Evolutionary conservation across 495 filamentous ascomycete species (phyloP), one percentile per base, ranked within the genome.

Genomic region (Penicillium canescens): DNA sequence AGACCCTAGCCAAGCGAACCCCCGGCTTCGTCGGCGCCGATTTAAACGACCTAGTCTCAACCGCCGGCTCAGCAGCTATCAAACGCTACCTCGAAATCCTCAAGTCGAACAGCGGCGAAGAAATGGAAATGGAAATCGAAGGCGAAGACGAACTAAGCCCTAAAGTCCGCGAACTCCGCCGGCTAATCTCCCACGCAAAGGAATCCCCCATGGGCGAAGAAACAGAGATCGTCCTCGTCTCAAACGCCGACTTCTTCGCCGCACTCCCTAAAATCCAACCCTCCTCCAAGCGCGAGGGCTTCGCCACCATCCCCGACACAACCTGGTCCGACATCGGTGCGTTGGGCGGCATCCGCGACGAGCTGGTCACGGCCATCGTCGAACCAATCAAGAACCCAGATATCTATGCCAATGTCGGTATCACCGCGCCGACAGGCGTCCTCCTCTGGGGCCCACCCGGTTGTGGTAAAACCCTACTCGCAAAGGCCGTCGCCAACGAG

Each of bases 1-100:
- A 78, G 46, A 73, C 78, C n/a, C 76, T 98, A 8, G 93, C 94
- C 8, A 96, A 92, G 68, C 78, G 85, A 62, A 98, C 94, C 0
- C 90, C 95, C 0, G 94, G 94, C 3, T 98, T 95, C 56, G 94
- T 98, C 8, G 94, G 94, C 18, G 91, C 90, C n/a, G 94, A 98
- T 77, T 77, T 98, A 21, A 84, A 92, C 67, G 81, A 90, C 64
- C 75, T 96, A 36, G 91, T 95, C 42, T 82, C 86, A 26, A 86
- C 86, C 7, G 87, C 87, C 11, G 86, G 86, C 14, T 81, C 85
- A 9, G 80, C 83, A 21, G 82, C 85, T 40, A 86, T 83, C 46
- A 84, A 84, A 59, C 74, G 83, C 65, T 77, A 83, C 70, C 57
- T 80, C 59, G 66, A 78, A 41, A 74, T 77, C 42, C 72, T 78